Evolutionary conservation across 2,329 filamentous ascomycete species (phyloP).

Genomic region (Sporothrix sp.): DNA sequence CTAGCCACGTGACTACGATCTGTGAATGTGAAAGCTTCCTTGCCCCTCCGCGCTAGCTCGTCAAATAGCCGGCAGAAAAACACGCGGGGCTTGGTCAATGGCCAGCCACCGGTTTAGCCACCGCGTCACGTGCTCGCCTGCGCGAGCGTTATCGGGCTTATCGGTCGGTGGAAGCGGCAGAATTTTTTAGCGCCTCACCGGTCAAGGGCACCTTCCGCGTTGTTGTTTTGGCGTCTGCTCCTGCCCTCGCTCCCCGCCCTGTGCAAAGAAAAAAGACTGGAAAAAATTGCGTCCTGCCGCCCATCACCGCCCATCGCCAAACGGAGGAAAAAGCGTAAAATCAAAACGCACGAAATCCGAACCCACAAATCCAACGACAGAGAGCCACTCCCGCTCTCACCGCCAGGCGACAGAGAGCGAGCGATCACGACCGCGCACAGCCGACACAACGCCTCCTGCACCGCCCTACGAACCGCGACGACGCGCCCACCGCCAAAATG

Average conservation of each 20-base stretch:
- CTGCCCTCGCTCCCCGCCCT: slow-evolving; percentile 11
- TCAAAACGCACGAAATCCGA: slow-evolving; percentile 3
- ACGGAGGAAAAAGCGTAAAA: slow-evolving; percentile 2
- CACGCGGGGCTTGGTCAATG: slow-evolving; percentile 6
- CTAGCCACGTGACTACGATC: too few species aligned
- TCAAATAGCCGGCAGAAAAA: slow-evolving; percentile 15
- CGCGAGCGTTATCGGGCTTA: slow-evolving; percentile 12
- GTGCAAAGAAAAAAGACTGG: slow-evolving; percentile 6
- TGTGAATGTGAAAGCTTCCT: too few species aligned
- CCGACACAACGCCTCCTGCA: neutral
- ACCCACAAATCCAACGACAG: slow-evolving; percentile 7
- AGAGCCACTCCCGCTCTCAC: slow-evolving; percentile 3
- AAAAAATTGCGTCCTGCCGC: slow-evolving; percentile 10
- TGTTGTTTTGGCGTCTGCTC: slow-evolving; percentile 8
- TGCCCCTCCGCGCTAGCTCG: neutral
- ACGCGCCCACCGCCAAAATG: slow-evolving; percentile 40
- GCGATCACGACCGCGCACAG: neutral
- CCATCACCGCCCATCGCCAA: slow-evolving; percentile 16
- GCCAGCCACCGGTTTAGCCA: slow-evolving; percentile 1
- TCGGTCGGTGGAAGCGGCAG: slow-evolving; percentile 17
- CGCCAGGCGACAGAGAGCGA: slow-evolving; percentile 4
- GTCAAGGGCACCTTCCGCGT: neutral
- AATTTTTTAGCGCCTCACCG: slow-evolving; percentile 14
- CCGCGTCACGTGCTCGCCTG: neutral
- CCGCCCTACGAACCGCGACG: neutral